Base-by-base conservation (phyloP, 2,329 filamentous ascomycete species). In the Colletotrichum zoysiae region DNA sequence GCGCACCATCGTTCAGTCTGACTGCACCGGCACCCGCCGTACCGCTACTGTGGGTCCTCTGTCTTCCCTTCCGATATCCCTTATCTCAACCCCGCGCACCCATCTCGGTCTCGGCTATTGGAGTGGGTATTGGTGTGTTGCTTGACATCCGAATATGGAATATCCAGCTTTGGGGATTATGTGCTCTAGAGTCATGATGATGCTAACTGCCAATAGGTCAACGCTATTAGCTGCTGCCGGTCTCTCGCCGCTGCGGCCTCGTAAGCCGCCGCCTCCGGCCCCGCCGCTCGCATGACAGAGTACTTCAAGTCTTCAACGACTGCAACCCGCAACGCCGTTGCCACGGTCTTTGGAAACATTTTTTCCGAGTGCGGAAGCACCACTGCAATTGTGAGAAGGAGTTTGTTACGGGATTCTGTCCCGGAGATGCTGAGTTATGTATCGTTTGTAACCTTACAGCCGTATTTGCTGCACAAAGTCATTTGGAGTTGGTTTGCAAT, bases 271-370 rank as follows among this genome's bases (percentile, higher is more conserved):
- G 78, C 83, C 1, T 87, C 84, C 0, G 87, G 86, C 42, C 76
- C 82, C 0, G 83, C 84, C 5, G 79, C 81, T 75, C 88, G 85
- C 76, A 80, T 91, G 75, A 80, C 79, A 40, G 88, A 90, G 76
- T 92, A 90, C 84, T 93, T 92, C 86, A 91, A 90, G 81, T 86
- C 86, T 0, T 86, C 86, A 35, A 80, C 75, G 16, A 74, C 79
- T n/a, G 73, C 79, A 5, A 83, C 83, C 12, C 85, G 86, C 57
- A 83, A 78, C 65, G 83, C 81, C 1, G 88, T 92, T 8, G 83
- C 87, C 2, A 82, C 82, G 35, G 85, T 91, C 67, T 84, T 84
- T 66, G 82, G 83, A 56, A 77, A 76, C 26, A 84, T 92, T 14
- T 86, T 87, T 5, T 75, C 76, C 2, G 88, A 92, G 79, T 91